Conservation (phyloP, 164 flowering plant species). For the Euptelea pleiosperma region DNA sequence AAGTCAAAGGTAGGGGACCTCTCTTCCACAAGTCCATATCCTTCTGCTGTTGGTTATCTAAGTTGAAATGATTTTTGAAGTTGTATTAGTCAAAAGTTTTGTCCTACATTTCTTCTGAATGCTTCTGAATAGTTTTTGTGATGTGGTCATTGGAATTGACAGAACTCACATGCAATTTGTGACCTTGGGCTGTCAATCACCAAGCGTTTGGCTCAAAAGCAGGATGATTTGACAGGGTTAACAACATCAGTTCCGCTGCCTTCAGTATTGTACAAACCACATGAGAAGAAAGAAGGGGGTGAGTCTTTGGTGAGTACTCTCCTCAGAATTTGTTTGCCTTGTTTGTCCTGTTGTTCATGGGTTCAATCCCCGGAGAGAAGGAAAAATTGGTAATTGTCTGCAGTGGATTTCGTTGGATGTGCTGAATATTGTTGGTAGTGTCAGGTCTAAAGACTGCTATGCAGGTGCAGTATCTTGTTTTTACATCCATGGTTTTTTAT, state of each 20-base stretch:
- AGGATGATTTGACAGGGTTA: slow-evolving; percentile 36
- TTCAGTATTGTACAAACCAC: slow-evolving; percentile 49
- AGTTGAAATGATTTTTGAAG: neutral
- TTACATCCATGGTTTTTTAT: neutral
- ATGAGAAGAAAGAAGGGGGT: slow-evolving; percentile 44
- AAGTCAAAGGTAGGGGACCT: slow-evolving; percentile 62
- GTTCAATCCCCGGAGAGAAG: neutral
- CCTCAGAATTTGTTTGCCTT: neutral
- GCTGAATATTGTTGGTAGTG: neutral
- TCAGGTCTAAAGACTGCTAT: neutral
- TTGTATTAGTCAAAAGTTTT: neutral
- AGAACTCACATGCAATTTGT: slow-evolving; percentile 82
- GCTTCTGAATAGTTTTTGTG: neutral
- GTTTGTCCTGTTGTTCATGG: neutral
- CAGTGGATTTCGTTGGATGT: neutral
- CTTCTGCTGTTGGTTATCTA: slow-evolving; percentile 6
- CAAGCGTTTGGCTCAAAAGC: slow-evolving; percentile 54
- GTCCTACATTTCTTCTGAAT: neutral
- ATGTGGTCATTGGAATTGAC: slow-evolving; percentile 23
- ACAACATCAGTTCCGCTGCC: slow-evolving; percentile 48
- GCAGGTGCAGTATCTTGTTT: neutral
- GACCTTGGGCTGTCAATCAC: slow-evolving; percentile 74
- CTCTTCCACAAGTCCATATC: neutral
- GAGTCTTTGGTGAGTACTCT: slow-evolving; percentile 36
- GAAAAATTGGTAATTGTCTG: neutral